These are phyloP conservation scores for Podospora pseudoanserina DNA, from an alignment of 495 filamentous ascomycete genomes.

Conservation along the genomic window DNA sequence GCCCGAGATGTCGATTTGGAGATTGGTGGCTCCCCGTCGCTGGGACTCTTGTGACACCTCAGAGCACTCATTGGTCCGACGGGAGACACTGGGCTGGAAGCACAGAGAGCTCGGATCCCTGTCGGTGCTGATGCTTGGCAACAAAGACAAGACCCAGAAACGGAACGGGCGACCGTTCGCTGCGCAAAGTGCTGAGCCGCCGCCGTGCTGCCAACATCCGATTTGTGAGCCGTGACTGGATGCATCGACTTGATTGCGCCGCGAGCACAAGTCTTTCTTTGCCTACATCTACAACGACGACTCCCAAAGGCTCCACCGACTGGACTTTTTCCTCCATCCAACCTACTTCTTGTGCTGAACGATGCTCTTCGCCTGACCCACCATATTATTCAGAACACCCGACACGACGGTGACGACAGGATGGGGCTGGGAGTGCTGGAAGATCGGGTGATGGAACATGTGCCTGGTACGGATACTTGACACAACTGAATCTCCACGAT, in stretches of 20 bases:
- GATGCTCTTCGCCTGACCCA: not conserved
- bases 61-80: not conserved
- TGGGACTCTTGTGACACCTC: not conserved
- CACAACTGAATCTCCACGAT: not conserved
- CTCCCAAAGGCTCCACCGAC: not conserved
- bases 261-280: not conserved
- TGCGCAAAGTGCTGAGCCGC: not conserved
- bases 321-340: not conserved
- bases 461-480: slow-evolving; percentile 59
- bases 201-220: not conserved
- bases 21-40: slow-evolving; percentile 2
- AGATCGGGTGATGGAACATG: slow-evolving; percentile 56
- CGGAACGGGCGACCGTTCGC: not conserved
- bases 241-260: not conserved
- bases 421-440: slow-evolving; percentile 88
- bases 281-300: not conserved
- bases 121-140: not conserved
- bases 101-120: not conserved
- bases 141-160: not conserved
- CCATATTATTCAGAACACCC: not conserved
- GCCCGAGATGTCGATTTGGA: slow-evolving; percentile 3
- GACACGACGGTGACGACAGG: slow-evolving; percentile 15
- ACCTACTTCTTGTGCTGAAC: not conserved
- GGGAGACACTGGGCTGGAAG: not conserved
- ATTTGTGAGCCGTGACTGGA: not conserved